Evolutionary conservation across 768 basidiomycete species (phyloP), one percentile per base, ranked within the genome.

Genomic region (Leccinum boreale): DNA sequence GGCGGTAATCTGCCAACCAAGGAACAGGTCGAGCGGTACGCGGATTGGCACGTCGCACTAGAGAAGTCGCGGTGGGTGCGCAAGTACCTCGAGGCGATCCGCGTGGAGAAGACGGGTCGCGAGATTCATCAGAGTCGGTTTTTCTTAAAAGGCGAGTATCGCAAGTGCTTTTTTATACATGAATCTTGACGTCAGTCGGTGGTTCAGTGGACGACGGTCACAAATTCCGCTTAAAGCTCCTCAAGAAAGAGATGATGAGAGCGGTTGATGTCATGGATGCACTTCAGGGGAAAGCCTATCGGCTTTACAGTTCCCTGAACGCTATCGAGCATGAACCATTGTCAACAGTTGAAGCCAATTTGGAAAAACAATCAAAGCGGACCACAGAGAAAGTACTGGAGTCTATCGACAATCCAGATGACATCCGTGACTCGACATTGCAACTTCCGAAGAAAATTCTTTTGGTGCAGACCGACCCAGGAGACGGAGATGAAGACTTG

Each of bases 71-170:
- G 61, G 7, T 60, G 64, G 61, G 59, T 70, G 45, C 62, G 61
- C 31, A 47, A 58, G 33, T 76, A 75, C 52, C 56, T 74, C 10
- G 68, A 73, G 46, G 72, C 71, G 9, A 69, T 75, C 19, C 64
- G 73, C 2, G 64, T 67, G 0, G 75, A 76, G 50, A 66, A 63
- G 48, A 56, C 60, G 0, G 75, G 75, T 0, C 58, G 73, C 28
- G 60, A 68, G 1, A 64, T 75, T 24, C 75, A 75, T 35, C 59
- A 63, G 7, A 60, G 47, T n/a, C 64, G 73, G 3, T 75, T 74
- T 58, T 72, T 73, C 39, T 47, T 73, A 6, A 72, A 73, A 62
- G 62, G 74, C 65, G 33, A 12, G 67, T 58, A n/a, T 9, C 9
- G 8, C n/a, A 23, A 8, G 8, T 33, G 15, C 42, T 42, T 42